These are phyloP conservation scores for Cnidoscolus chayamansa DNA, from an alignment of 441 rosid genomes.

Conservation along the genomic window DNA sequence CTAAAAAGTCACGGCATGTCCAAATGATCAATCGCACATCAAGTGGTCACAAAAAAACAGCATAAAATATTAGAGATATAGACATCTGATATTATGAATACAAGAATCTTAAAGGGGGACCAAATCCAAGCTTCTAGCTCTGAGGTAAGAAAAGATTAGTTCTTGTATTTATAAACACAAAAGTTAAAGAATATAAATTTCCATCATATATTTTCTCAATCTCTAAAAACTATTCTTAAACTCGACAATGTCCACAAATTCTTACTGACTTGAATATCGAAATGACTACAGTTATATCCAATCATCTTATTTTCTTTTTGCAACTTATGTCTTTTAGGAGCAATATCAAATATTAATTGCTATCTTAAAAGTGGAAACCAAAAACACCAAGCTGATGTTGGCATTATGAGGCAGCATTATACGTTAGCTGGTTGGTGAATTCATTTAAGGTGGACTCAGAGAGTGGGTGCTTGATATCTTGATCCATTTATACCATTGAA, in stretches of 20 bases:
- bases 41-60: neutral
- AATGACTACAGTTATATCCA: no score
- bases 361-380: no score
- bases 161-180: neutral
- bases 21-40: slow-evolving; percentile 20
- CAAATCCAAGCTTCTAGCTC: neutral
- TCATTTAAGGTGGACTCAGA: slow-evolving; percentile 22
- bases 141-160: no score
- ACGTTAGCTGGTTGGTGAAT: slow-evolving; percentile 20
- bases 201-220: no score
- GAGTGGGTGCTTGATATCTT: slow-evolving; percentile 14
- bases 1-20: neutral
- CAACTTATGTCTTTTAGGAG: no score
- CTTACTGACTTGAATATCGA: no score
- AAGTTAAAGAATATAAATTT: no score
- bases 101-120: neutral
- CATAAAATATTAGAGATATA: neutral
- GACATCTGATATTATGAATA: neutral
- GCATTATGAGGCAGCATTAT: slow-evolving; percentile 15
- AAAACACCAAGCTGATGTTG: no score
- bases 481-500: slow-evolving; percentile 21
- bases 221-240: no score
- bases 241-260: no score
- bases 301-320: no score
- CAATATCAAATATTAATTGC: no score